These are phyloP conservation scores for Podaxis carcinomalis DNA, from an alignment of 768 basidiomycete species.

Conservation along the genomic window DNA sequence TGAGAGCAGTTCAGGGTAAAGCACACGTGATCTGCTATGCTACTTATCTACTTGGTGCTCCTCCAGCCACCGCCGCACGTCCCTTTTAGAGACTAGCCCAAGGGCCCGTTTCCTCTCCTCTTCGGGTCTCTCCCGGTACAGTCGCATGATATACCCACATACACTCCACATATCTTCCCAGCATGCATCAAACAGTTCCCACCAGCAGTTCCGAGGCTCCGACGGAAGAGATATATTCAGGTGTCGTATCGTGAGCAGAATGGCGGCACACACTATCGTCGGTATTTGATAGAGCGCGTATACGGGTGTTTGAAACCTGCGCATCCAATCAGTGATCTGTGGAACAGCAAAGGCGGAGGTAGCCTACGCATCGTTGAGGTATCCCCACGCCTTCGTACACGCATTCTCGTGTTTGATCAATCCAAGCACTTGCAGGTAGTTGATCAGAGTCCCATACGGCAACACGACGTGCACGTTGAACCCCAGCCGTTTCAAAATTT, in stretches of 20 bases:
- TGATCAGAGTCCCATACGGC: slow-evolving; percentile 92
- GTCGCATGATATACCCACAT: slow-evolving; percentile 77
- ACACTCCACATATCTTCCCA: slow-evolving; percentile 89
- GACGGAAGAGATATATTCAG: slow-evolving; percentile 73
- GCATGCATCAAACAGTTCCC: slow-evolving; percentile 88
- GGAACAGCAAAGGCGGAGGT: not conserved
- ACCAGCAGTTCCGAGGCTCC: slow-evolving; percentile 75
- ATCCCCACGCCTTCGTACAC: slow-evolving; percentile 86
- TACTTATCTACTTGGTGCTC: slow-evolving; percentile 26
- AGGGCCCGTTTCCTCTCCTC: slow-evolving; percentile 41
- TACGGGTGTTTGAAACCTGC: slow-evolving; percentile 90
- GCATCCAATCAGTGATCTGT: not conserved
- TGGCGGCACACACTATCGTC: slow-evolving; percentile 86
- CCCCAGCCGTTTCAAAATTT: slow-evolving; percentile 90
- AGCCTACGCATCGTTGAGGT: slow-evolving; percentile 91
- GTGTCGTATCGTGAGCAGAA: slow-evolving; percentile 74
- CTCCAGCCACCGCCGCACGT: slow-evolving; percentile 81
- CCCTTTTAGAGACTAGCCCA: slow-evolving; percentile 70
- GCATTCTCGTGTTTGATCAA: slow-evolving; percentile 67
- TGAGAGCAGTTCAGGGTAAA: not conserved
- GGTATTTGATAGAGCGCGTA: slow-evolving; percentile 88
- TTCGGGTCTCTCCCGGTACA: slow-evolving; percentile 60
- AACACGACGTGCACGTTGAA: slow-evolving; percentile 93
- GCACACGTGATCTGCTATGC: slow-evolving; percentile 6
- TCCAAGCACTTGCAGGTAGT: slow-evolving; percentile 90